Conservation (phyloP, 805 yeast genomes). For the Scheffersomyces lignosus region DNA sequence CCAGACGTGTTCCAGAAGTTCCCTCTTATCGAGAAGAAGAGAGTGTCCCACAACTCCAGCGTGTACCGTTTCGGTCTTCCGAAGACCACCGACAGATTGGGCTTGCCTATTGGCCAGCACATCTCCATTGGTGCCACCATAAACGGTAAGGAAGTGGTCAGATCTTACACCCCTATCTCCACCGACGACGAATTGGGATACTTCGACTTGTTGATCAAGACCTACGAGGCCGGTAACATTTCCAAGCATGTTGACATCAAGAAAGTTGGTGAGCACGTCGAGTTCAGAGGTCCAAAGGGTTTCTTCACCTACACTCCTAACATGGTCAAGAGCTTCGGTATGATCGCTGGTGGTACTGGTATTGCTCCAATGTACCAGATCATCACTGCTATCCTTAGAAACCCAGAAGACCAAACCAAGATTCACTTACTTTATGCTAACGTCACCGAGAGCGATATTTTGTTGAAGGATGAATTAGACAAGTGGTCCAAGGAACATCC, state of each 20-base stretch:
- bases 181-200: constrained; percentile 75
- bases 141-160: constrained; percentile 74
- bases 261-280: constrained; percentile 75
- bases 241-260: constrained; percentile 71
- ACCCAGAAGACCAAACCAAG: constrained; percentile 78
- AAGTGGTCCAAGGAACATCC: constrained; percentile 56
- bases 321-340: constrained; percentile 69
- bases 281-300: constrained; percentile 90
- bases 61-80: constrained; percentile 85
- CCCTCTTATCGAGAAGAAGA: constrained; percentile 75
- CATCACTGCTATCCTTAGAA: constrained; percentile 72
- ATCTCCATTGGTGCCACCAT: constrained; percentile 75
- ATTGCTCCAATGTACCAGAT: constrained; percentile 95
- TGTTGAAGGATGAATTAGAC: constrained; percentile 79
- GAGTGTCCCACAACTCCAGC: constrained; percentile 77
- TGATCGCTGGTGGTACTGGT: constrained; percentile 98
- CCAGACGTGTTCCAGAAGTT: constrained; percentile 72
- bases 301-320: constrained; percentile 79
- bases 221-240: constrained; percentile 83
- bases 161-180: constrained; percentile 91
- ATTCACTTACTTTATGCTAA: constrained; percentile 79
- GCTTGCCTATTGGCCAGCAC: constrained; percentile 94
- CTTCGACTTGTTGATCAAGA: constrained; percentile 83
- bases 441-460: constrained; percentile 74
- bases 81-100: constrained; percentile 67